A percentile compares a stretch with the other conserved stretches of the same genome.
Conservation (phyloP, 495 filamentous ascomycete genomes). For the Penicillium waksmanii region DNA sequence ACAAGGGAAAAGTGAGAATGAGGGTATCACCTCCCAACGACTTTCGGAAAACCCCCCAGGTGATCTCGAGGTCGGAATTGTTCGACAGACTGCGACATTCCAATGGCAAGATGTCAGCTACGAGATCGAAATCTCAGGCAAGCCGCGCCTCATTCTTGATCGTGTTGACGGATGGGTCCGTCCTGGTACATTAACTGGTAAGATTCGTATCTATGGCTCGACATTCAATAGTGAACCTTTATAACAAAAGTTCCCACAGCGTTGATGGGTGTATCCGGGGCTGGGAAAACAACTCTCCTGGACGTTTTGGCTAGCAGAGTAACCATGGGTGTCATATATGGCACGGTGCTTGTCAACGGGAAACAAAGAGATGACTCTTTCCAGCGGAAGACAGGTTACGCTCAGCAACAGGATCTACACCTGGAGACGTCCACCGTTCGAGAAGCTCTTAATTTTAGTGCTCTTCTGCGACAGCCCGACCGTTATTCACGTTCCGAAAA, state of each 20-base stretch:
- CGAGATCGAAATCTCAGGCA: conserved; percentile 83
- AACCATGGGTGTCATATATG: conserved; percentile 82
- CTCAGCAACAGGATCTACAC: conserved; percentile 92
- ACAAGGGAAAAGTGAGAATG: not conserved
- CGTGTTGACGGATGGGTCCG: conserved; percentile 89
- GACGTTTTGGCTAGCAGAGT: conserved; percentile 70
- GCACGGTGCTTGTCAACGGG: conserved; percentile 85
- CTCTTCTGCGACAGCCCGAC: conserved; percentile 79
- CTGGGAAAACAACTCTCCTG: conserved; percentile 63
- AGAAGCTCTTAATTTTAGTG: conserved; percentile 79
- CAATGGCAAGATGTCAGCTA: conserved; percentile 81
- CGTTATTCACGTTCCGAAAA: conserved; percentile 72
- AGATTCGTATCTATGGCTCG: conserved; percentile 41
- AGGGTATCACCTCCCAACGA: not conserved
- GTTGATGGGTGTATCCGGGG: conserved; percentile 58
- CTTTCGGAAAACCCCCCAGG: not conserved
- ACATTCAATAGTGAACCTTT: too few relatives aligned
- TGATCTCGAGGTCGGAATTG: not conserved
- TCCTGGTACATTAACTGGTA: conserved; percentile 61
- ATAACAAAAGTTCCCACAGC: conserved; percentile 46
- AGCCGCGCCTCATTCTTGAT: conserved; percentile 73
- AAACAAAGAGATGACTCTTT: conserved; percentile 76
- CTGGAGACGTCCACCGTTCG: conserved; percentile 81
- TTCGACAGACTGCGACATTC: not conserved
- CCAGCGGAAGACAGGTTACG: conserved; percentile 90